Percentiles rank a stretch among this genome's conserved stretches.
Conservation (phyloP, 2,329 filamentous ascomycete genomes). For the Claviceps sp. region DNA sequence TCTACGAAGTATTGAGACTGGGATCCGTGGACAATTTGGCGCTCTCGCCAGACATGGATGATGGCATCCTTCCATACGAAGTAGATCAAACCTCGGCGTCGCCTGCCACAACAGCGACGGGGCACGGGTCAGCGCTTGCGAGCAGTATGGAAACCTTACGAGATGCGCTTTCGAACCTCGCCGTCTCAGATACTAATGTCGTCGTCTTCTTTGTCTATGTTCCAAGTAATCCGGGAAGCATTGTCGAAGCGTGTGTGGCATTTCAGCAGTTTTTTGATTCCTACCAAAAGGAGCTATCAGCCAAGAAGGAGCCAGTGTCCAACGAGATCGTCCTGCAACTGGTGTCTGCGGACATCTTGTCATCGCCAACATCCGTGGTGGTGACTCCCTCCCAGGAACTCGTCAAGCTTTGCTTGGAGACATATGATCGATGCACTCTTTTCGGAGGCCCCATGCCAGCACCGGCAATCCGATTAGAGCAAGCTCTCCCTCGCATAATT, state of each 20-base stretch:
- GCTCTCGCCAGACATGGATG: slow-evolving; percentile 23
- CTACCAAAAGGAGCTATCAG: slow-evolving; percentile 30
- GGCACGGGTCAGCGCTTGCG: slow-evolving; percentile 30
- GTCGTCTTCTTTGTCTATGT: slow-evolving; percentile 68
- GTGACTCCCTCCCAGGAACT: slow-evolving; percentile 49
- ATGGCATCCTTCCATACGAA: slow-evolving; percentile 37
- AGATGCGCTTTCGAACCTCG: slow-evolving; percentile 29
- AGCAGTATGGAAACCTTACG: slow-evolving; percentile 36
- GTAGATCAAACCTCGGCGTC: slow-evolving; percentile 31
- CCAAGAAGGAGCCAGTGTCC: slow-evolving; percentile 27
- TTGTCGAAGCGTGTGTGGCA: slow-evolving; percentile 58
- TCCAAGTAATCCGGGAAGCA: slow-evolving; percentile 43
- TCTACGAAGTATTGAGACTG: slow-evolving; percentile 62
- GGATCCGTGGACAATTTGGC: slow-evolving; percentile 47
- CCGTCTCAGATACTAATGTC: slow-evolving; percentile 42
- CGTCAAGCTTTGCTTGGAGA: slow-evolving; percentile 53
- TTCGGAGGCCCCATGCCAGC: slow-evolving; percentile 45
- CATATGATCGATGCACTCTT: slow-evolving; percentile 60
- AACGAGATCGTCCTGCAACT: slow-evolving; percentile 69
- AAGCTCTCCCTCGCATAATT: slow-evolving; percentile 53
- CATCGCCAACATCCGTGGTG: slow-evolving; percentile 47
- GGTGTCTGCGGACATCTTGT: slow-evolving; percentile 54
- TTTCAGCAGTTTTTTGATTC: slow-evolving; percentile 60
- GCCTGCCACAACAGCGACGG: slow-evolving; percentile 26
- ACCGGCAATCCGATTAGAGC: slow-evolving; percentile 60